phyloP scores from a whole-genome alignment of 805 yeast species.

The Myxozyma monticola region DNA sequence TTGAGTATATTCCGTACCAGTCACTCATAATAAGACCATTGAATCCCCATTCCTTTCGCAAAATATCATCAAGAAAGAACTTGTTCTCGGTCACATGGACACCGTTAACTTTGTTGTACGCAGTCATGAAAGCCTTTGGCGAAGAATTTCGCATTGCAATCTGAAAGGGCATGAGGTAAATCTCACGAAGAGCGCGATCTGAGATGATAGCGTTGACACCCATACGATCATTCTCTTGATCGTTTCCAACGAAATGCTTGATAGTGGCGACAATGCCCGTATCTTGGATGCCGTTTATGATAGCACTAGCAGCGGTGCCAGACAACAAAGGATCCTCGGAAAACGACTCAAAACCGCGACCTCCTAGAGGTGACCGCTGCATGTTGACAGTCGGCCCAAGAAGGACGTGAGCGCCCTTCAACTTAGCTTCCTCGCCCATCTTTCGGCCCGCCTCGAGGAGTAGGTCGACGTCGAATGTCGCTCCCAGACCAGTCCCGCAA shows the following conservation, averaged over 20 bases:
- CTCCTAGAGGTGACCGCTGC: constrained; percentile 59
- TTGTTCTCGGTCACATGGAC: constrained; percentile 53
- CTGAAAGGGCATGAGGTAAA: constrained; percentile 64
- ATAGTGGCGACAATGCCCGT: constrained; percentile 49
- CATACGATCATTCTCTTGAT: constrained; percentile 57
- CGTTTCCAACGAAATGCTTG: constrained; percentile 66
- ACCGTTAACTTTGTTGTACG: constrained; percentile 65
- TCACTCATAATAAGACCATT: constrained; percentile 61
- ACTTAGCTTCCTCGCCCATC: constrained; percentile 56
- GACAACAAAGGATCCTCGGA: constrained; percentile 59
- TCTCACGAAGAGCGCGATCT: constrained; percentile 64
- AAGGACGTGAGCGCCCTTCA: constrained; percentile 53
- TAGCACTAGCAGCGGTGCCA: constrained; percentile 50
- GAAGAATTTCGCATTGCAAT: constrained; percentile 53
- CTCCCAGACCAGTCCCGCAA: constrained; percentile 59
- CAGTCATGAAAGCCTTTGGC: constrained; percentile 61
- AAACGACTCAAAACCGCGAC: constrained; percentile 63
- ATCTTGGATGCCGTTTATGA: constrained; percentile 56
- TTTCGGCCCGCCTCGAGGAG: constrained; percentile 51
- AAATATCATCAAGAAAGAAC: constrained; percentile 46
- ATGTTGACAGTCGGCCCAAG: constrained; percentile 56
- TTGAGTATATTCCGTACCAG: constrained; percentile 61
- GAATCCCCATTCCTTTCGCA: constrained; percentile 59
- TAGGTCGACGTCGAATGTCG: constrained; percentile 56
- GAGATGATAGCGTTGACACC: constrained; percentile 52